Evolutionary conservation across 2,329 filamentous ascomycete genomes (phyloP).

Genomic region (Nectriaceae sp.): DNA sequence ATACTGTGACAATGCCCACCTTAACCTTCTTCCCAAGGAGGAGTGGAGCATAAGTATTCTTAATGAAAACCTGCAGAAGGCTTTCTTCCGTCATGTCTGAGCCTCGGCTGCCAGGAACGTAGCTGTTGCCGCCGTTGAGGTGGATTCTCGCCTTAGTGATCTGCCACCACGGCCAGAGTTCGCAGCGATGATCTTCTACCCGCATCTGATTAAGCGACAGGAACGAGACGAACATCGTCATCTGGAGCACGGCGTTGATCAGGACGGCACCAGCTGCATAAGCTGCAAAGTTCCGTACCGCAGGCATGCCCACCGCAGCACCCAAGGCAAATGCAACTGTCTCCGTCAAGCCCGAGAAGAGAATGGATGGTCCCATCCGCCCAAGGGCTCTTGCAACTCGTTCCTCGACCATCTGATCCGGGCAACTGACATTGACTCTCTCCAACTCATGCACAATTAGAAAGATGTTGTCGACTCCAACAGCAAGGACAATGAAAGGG

Average conservation of each 20-base stretch:
- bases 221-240: constrained; percentile 95
- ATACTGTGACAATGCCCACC: constrained; percentile 72
- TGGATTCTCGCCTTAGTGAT: constrained; percentile 74
- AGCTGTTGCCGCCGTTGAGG: constrained; percentile 59
- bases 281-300: constrained; percentile 93
- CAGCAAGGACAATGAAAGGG: constrained; percentile 92
- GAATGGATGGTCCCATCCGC: constrained; percentile 93
- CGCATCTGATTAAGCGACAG: constrained; percentile 88
- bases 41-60: constrained; percentile 82
- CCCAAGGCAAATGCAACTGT: constrained; percentile 92
- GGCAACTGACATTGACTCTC: constrained; percentile 87
- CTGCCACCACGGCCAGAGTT: constrained; percentile 88
- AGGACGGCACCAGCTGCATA: constrained; percentile 96
- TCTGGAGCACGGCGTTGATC: constrained; percentile 94
- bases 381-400: constrained; percentile 87
- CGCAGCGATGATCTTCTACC: constrained; percentile 84
- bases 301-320: constrained; percentile 95
- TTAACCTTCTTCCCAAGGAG: constrained; percentile 82
- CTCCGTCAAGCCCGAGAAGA: constrained; percentile 93
- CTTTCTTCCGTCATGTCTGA: constrained; percentile 85
- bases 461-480: constrained; percentile 99
- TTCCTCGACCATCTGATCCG: constrained; percentile 84
- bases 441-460: constrained; percentile 98
- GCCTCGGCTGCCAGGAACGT: constrained; percentile 55
- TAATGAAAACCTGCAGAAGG: constrained; percentile 81